Base-by-base conservation (phyloP, 371 early-diverging fungal genomes). In the Mucor plumbeus region DNA sequence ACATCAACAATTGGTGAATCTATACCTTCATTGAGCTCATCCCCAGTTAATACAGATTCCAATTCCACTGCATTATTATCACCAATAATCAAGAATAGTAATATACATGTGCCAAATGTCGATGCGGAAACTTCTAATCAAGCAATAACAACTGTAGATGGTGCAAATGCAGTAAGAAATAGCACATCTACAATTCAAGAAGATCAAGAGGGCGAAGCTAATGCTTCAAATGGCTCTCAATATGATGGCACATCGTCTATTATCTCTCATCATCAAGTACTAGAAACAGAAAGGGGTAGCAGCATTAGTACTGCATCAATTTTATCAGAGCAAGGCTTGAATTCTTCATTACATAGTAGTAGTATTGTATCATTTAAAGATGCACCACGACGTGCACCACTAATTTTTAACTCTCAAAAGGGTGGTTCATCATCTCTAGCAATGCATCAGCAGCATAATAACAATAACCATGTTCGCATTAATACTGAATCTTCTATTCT, bases 311-410 rank as follows among this genome's bases (percentile, higher is more conserved):
- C 57, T 14, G 41, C 53, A 40, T 63, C 63, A 1, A 41, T 63
- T 21, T 7, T 64, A 34, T 64, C 64, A 9, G 57, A 64, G 0
- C 39, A 64, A 15, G 35, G 35, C 7, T 56, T 36, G 0, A 47
- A 47, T 17, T 47, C 47, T 1, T 47, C 47, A 8, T 10, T 47
- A 3, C 47, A 47, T 7, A 61, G 19, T 21, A 61, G 40, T 38
- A 62, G 67, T 38, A 44, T 44, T 17, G 36, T 67, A 5, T 67
- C 67, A n/a, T 67, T 61, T 55, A 67, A 62, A 36, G 67, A 62
- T 36, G 26, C 55, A 55, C 55, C 63, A 40, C 36, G 55, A 54
- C 63, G 55, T 34, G 40, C 63, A 41, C 40, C 63, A 0, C 31
- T 31, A 31, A 40, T 56, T 8, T 56, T 43, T 35, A 21, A 56